Conservation (phyloP, 2,329 filamentous ascomycete genomes). For the Bimuria novae-zelandiae region DNA sequence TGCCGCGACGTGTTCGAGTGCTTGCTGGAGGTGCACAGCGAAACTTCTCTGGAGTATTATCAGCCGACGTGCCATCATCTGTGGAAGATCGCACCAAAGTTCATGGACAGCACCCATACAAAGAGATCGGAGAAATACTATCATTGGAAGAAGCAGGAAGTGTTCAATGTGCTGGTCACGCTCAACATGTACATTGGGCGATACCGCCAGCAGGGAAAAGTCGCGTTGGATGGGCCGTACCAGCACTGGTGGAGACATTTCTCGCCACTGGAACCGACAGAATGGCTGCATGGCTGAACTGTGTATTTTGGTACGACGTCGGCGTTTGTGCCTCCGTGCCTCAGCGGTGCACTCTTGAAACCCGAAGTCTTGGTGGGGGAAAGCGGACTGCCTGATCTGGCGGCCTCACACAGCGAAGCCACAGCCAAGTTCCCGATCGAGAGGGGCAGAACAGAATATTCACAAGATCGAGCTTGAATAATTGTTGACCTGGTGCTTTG, state of each 20-base stretch:
- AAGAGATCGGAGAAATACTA: slow-evolving; percentile 23
- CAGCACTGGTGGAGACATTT: slow-evolving; percentile 30
- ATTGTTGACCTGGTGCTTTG: too few species aligned
- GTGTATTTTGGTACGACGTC: slow-evolving; percentile 6
- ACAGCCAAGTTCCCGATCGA: too few species aligned
- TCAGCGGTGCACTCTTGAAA: not conserved
- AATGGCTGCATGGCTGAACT: not conserved
- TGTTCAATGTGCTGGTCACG: slow-evolving; percentile 30
- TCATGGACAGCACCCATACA: slow-evolving; percentile 7
- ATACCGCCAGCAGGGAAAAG: slow-evolving; percentile 31
- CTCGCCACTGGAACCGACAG: slow-evolving; percentile 10
- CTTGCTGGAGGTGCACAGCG: slow-evolving; percentile 29
- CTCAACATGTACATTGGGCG: slow-evolving; percentile 38
- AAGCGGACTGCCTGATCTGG: not conserved
- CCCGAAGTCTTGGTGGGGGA: not conserved
- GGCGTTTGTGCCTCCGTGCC: not conserved
- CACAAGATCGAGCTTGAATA: too few species aligned
- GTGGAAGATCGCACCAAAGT: slow-evolving; percentile 26
- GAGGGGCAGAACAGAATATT: too few species aligned
- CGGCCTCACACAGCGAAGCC: too few species aligned
- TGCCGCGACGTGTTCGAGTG: slow-evolving; percentile 34
- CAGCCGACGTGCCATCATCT: slow-evolving; percentile 20
- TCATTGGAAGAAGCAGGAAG: slow-evolving; percentile 23
- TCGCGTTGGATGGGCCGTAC: slow-evolving; percentile 27
- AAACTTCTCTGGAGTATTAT: slow-evolving; percentile 19